Conservation (phyloP, 2,329 filamentous ascomycete genomes). For the Xylariaceae sp. region DNA sequence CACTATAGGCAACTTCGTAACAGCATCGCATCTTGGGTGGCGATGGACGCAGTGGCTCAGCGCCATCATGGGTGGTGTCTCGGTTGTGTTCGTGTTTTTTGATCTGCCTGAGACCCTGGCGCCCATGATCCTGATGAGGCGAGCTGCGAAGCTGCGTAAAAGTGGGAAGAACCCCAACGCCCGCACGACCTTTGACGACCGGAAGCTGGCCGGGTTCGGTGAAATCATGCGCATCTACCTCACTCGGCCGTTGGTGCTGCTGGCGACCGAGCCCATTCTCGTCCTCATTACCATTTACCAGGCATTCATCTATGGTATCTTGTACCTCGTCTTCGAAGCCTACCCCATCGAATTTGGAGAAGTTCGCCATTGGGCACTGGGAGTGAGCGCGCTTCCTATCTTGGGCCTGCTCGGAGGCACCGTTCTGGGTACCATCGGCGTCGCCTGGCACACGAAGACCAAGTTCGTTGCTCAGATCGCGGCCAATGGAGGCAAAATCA, state of each 20-base stretch:
- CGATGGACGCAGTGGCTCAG: conserved; percentile 31
- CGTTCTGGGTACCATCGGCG: conserved; percentile 12
- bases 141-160: conserved; percentile 20
- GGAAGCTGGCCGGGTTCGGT: conserved; percentile 4
- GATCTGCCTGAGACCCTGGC: conserved; percentile 15
- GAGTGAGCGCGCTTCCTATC: conserved; percentile 42
- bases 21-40: conserved; percentile 16
- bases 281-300: conserved; percentile 41
- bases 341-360: conserved; percentile 44
- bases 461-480: conserved; percentile 7
- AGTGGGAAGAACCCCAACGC: conserved; percentile 14
- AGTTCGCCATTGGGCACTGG: conserved; percentile 37
- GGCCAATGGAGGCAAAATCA: conserved; percentile 12
- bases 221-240: conserved; percentile 15
- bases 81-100: conserved; percentile 10
- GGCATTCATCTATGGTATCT: conserved; percentile 42
- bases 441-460: conserved; percentile 17
- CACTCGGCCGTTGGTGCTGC: conserved; percentile 30
- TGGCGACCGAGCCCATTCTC: conserved; percentile 44
- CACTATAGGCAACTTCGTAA: conserved; percentile 20
- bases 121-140: conserved; percentile 28
- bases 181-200: conserved; percentile 7
- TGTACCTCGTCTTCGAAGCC: conserved; percentile 43
- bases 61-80: conserved; percentile 22
- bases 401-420: conserved; percentile 42